Conservation (phyloP, 805 yeast species). For the Scheffersomyces amazonensis region DNA sequence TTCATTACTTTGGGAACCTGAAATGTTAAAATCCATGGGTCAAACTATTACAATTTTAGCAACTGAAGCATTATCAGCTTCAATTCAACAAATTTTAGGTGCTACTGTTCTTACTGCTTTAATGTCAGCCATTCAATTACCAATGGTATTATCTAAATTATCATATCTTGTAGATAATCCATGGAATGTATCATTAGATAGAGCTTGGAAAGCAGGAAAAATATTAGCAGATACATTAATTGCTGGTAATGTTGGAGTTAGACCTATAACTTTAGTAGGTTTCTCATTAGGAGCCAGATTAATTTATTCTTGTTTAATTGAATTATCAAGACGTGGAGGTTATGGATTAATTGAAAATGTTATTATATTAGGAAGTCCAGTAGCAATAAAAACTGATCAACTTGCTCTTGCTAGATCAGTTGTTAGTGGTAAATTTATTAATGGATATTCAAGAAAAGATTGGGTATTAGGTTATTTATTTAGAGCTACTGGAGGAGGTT, state of each 20-base stretch:
- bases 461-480: slow-evolving; percentile 95
- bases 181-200: slow-evolving; percentile 94
- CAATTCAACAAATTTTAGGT: slow-evolving; percentile 93
- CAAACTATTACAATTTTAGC: slow-evolving; percentile 93
- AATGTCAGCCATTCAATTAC: slow-evolving; percentile 90
- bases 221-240: slow-evolving; percentile 88
- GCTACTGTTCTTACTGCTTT: slow-evolving; percentile 84
- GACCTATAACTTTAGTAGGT: slow-evolving; percentile 91
- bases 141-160: slow-evolving; percentile 85
- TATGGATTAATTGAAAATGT: slow-evolving; percentile 89
- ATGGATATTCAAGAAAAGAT: slow-evolving; percentile 88
- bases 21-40: slow-evolving; percentile 92
- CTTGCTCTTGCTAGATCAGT: slow-evolving; percentile 75
- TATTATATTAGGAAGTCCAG: slow-evolving; percentile 82
- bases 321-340: slow-evolving; percentile 81
- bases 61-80: slow-evolving; percentile 86
- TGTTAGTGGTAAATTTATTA: slow-evolving; percentile 85
- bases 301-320: slow-evolving; percentile 84
- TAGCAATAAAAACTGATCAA: slow-evolving; percentile 76
- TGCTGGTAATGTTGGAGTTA: slow-evolving; percentile 81
- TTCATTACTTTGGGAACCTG: slow-evolving; percentile 96
- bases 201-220: slow-evolving; percentile 96
- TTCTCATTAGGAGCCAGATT: slow-evolving; percentile 92
- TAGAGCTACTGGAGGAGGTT: slow-evolving; percentile 93
- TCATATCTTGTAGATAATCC: slow-evolving; percentile 93